Percentiles rank a stretch among this genome's conserved stretches.
Conservation (phyloP, 1,139 yeast genomes). For the Tardiomyces blankii region DNA sequence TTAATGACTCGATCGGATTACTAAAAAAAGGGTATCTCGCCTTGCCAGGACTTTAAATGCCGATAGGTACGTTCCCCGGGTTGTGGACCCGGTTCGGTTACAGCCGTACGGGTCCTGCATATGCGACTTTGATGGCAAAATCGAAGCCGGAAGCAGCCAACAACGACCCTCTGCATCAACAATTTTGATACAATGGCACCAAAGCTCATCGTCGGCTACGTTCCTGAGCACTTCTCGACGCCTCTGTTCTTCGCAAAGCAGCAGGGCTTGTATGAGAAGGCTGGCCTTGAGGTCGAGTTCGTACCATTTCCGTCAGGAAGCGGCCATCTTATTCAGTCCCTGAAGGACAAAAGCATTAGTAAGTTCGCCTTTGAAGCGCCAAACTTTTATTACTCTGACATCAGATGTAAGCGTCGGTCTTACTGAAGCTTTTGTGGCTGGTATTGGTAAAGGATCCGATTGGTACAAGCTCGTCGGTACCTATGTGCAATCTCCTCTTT, state of each 20-base stretch:
- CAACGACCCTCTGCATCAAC: too few relatives aligned
- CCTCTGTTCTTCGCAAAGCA: constrained; percentile 66
- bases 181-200: neutral
- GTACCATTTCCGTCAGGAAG: constrained; percentile 79
- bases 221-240: constrained; percentile 87
- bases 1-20: too few relatives aligned
- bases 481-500: constrained; percentile 74
- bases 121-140: too few relatives aligned
- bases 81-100: too few relatives aligned
- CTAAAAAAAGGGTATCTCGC: too few relatives aligned
- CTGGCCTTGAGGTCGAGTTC: constrained; percentile 44
- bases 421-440: constrained; percentile 85
- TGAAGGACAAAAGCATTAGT: constrained; percentile 45
- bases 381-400: constrained; percentile 10
- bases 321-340: constrained; percentile 71
- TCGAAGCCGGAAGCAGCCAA: too few relatives aligned
- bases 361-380: constrained; percentile 18
- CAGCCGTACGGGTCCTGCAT: too few relatives aligned
- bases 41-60: too few relatives aligned
- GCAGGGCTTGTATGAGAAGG: constrained; percentile 42
- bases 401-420: constrained; percentile 65
- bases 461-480: constrained; percentile 63
- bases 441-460: constrained; percentile 59
- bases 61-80: too few relatives aligned
- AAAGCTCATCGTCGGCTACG: constrained; percentile 52